A percentile compares a stretch with the other conserved stretches of the same genome.
phyloP scores from a whole-genome alignment of 169 alveolate genomes.

The Perkinsus marinus region DNA sequence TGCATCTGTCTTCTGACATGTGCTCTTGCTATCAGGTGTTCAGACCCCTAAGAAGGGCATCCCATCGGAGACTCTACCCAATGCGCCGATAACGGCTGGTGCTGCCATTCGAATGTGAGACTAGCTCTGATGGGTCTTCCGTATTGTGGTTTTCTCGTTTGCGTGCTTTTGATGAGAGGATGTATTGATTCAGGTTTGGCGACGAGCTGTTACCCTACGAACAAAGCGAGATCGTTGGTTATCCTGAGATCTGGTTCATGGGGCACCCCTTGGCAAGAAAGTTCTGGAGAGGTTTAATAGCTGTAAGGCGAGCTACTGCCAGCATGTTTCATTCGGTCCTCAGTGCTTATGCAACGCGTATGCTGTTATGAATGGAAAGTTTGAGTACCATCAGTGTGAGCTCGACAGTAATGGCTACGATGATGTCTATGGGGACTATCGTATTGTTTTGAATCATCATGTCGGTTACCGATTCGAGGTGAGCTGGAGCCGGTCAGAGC shows the following conservation, averaged over 20 bases:
- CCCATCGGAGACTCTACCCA: too few relatives aligned
- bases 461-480: constrained; percentile 65
- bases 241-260: not conserved
- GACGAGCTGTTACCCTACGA: not conserved
- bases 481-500: not conserved
- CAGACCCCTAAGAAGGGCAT: too few relatives aligned
- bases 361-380: not conserved
- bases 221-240: not conserved
- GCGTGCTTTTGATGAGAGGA: too few relatives aligned
- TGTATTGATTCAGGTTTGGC: not conserved
- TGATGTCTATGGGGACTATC: constrained; percentile 63
- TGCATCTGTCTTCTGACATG: too few relatives aligned
- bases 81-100: too few relatives aligned
- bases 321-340: not conserved
- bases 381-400: not conserved
- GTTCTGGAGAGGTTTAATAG: not conserved
- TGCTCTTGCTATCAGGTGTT: too few relatives aligned
- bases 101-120: too few relatives aligned
- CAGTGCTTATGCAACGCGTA: not conserved
- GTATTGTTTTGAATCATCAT: constrained; percentile 44
- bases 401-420: constrained; percentile 35
- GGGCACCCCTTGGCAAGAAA: not conserved
- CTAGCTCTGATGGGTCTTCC: too few relatives aligned
- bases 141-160: too few relatives aligned
- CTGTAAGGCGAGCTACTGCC: not conserved